phyloP scores from a whole-genome alignment of 1,139 yeast species.

The Pichia sp. region DNA sequence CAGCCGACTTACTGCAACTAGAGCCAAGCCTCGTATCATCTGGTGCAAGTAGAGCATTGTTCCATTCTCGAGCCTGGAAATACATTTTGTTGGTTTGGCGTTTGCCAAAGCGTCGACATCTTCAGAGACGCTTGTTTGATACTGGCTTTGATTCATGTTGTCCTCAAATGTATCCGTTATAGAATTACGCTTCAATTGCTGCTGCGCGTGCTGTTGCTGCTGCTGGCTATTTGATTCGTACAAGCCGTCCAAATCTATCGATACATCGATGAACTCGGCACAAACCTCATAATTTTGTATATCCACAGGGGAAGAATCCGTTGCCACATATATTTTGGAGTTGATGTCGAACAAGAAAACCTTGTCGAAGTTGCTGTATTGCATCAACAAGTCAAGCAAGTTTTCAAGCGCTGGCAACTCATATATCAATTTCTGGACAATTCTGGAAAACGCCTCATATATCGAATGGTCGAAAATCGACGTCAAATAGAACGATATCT shows the following conservation, averaged over 20 bases:
- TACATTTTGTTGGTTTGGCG: slow-evolving; percentile 50
- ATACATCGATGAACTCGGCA: slow-evolving; percentile 93
- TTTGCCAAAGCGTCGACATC: slow-evolving; percentile 3
- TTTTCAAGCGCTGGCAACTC: slow-evolving; percentile 87
- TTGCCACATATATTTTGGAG: slow-evolving; percentile 93
- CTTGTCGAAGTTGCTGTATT: slow-evolving; percentile 86
- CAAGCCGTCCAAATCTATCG: slow-evolving; percentile 78
- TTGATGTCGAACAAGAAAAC: slow-evolving; percentile 88
- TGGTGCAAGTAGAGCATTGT: slow-evolving; percentile 76
- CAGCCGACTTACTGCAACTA: slow-evolving; percentile 78
- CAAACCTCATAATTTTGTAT: slow-evolving; percentile 94
- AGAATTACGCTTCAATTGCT: neutral
- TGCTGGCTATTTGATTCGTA: slow-evolving; percentile 38
- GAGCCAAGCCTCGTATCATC: slow-evolving; percentile 88
- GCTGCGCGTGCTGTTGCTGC: neutral
- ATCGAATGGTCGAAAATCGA: slow-evolving; percentile 94
- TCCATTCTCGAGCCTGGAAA: slow-evolving; percentile 77
- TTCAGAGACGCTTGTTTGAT: slow-evolving; percentile 2
- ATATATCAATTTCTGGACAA: slow-evolving; percentile 84
- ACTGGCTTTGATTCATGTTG: neutral
- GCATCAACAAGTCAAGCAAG: slow-evolving; percentile 81
- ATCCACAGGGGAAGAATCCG: slow-evolving; percentile 94
- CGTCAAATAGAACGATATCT: slow-evolving; percentile 84
- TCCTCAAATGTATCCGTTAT: slow-evolving; percentile 8
- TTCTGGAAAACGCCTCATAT: slow-evolving; percentile 90